phyloP scores from a whole-genome alignment of 1,284 basidiomycete species.

The Naganishia cerealis region DNA sequence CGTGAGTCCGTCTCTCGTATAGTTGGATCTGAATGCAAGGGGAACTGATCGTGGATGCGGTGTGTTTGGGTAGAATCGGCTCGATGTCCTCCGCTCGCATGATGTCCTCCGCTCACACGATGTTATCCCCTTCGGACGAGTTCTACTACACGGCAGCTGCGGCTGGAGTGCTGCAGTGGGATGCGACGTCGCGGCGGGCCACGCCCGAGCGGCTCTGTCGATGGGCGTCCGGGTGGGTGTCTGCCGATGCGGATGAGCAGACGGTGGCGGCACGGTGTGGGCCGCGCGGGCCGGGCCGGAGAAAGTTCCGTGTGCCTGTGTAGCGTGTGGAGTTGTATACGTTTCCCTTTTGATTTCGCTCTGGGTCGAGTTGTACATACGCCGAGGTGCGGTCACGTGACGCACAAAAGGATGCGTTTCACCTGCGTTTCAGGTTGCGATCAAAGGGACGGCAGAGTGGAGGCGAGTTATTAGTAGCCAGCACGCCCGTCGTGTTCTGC shows the following conservation, averaged over 20 bases:
- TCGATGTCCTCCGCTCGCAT: not conserved
- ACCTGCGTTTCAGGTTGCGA: not conserved
- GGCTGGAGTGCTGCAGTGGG: not conserved
- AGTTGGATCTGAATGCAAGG: not conserved
- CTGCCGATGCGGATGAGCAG: not conserved
- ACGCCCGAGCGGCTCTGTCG: not conserved
- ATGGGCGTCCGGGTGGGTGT: not conserved
- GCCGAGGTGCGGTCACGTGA: not conserved
- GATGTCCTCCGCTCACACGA: not conserved
- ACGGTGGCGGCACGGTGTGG: not conserved
- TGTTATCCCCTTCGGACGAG: not conserved
- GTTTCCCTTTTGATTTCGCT: not conserved
- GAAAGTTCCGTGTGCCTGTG: not conserved
- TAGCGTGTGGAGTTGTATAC: not conserved
- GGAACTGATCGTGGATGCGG: not conserved
- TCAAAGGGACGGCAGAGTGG: not conserved
- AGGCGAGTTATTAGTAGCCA: not conserved
- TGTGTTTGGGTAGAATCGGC: not conserved
- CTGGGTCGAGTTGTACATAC: not conserved
- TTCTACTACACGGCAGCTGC: not conserved
- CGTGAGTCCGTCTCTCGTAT: not conserved
- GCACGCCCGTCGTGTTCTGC: not conserved
- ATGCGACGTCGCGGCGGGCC: not conserved
- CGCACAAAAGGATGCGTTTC: not conserved
- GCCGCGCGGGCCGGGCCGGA: not conserved